These are phyloP conservation scores for Cardamine occulta DNA, from an alignment of 345 rosid genomes.

Conservation along the genomic window DNA sequence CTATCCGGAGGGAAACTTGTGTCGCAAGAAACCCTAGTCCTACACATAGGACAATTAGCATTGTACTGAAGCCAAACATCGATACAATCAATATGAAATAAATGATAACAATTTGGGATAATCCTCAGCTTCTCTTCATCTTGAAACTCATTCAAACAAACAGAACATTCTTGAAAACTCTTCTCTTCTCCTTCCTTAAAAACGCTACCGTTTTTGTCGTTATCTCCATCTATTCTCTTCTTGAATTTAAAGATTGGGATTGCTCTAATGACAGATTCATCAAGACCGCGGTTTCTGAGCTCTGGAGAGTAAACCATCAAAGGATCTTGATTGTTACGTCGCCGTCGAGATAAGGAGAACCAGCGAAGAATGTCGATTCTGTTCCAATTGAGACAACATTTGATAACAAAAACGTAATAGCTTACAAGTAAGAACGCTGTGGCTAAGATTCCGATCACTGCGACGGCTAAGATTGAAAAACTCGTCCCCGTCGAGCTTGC, in stretches of 20 bases:
- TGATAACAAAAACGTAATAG: conserved; percentile 83
- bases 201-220: conserved; percentile 27
- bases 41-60: conserved; percentile 87
- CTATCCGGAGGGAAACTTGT: conserved; percentile 42
- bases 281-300: conserved; percentile 64
- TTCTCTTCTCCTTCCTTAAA: conserved; percentile 41
- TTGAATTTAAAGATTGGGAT: conserved; percentile 80
- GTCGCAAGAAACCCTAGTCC: conserved; percentile 66
- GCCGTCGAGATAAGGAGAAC: conserved; percentile 60
- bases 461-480: conserved; percentile 71
- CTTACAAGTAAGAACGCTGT: conserved; percentile 82
- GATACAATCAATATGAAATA: conserved; percentile 90
- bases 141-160: conserved; percentile 83
- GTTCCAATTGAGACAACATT: conserved; percentile 91
- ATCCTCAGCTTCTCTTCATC: conserved; percentile 75
- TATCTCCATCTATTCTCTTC: conserved; percentile 39
- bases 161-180: conserved; percentile 65
- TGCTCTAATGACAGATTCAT: conserved; percentile 77
- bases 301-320: conserved; percentile 55
- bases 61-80: conserved; percentile 93
- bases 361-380: conserved; percentile 61
- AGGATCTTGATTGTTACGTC: conserved; percentile 52
- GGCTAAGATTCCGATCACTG: conserved; percentile 80
- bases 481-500: conserved; percentile 24
- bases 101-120: conserved; percentile 78